Evolutionary conservation across 768 basidiomycete species (phyloP).

Genomic region (Stropharia rugosoannulata): DNA sequence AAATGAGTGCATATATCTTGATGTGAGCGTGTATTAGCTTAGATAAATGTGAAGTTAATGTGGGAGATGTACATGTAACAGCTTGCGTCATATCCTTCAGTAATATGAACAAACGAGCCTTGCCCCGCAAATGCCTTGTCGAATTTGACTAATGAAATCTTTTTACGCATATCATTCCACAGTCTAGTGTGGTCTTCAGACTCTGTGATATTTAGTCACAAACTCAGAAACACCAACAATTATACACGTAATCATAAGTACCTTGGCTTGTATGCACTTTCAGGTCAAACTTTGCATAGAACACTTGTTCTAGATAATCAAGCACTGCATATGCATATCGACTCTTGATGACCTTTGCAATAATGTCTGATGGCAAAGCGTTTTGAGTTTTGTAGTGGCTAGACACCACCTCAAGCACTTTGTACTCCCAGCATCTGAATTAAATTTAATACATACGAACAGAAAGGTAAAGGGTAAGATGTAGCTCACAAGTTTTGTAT

Average conservation of each 20-base stretch:
- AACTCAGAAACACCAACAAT: neutral
- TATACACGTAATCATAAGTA: no score
- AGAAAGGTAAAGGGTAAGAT: no score
- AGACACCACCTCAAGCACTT: constrained; percentile 75
- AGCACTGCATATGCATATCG: no score
- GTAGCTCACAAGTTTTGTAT: no score
- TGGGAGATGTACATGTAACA: constrained; percentile 55
- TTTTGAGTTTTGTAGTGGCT: constrained; percentile 77
- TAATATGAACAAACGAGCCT: constrained; percentile 73
- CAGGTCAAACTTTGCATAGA: no score
- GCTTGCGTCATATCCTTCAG: constrained; percentile 66
- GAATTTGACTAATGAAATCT: constrained; percentile 68
- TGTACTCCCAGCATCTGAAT: constrained; percentile 76
- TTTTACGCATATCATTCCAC: constrained; percentile 74
- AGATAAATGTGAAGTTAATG: neutral
- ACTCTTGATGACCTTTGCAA: constrained; percentile 78
- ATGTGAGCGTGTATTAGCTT: neutral
- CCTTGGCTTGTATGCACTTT: no score
- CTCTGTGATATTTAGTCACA: constrained; percentile 32
- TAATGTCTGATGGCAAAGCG: constrained; percentile 67
- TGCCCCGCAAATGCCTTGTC: constrained; percentile 66
- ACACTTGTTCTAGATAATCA: no score
- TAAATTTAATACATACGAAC: no score
- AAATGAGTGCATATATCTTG: constrained; percentile 68
- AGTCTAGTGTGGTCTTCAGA: constrained; percentile 68